Evolutionary conservation across 768 basidiomycete species (phyloP), one percentile per base, ranked within the genome.

Genomic region (Leccinum longicurvipes): DNA sequence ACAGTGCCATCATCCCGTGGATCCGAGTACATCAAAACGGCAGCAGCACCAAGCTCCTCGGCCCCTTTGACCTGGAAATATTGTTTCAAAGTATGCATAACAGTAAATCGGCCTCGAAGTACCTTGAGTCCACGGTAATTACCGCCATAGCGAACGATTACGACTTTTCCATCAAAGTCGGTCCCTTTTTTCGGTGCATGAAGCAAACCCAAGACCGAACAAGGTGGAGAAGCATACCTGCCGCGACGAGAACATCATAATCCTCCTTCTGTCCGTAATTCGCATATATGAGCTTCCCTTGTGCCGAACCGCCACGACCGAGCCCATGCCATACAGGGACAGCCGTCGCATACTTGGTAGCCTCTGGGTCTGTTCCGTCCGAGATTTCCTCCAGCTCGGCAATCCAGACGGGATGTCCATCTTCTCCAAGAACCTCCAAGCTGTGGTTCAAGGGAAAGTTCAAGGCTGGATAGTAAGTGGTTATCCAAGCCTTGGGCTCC

Each of bases 91-190:
- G 44, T 15, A 34, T 15, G 32, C 32, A 15, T 34, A 21, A 21
- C n/a, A 42, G 5, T 7, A 42, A 42, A 42, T 17, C 7, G 15
- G 19, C n/a, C 41, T 42, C 11, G 41, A 10, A 42, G 41, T 47
- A 89, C 87, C 81, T 95, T 97, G 12, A 98, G 76, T 17, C 96
- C 96, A 63, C 96, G 86, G 76, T 91, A 93, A 57, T 83, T 79
- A 4, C 72, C 74, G 3, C 87, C 89, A 67, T 95, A 93, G 45
- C 92, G 86, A 24, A 81, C 79, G 34, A 97, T 74, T 19, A 88
- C 87, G 51, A 97, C 84, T 61, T 87, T 88, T 31, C 86, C 91
- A 0, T 79, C 85, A 52, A 96, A 74, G 63, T 93, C 77, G 24
- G 17, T 15, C 17, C 32, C 32, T 34, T 34, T 34, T 34, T 34